Conservation (phyloP, 345 rosid genomes). For the Pistacia integerrima region DNA sequence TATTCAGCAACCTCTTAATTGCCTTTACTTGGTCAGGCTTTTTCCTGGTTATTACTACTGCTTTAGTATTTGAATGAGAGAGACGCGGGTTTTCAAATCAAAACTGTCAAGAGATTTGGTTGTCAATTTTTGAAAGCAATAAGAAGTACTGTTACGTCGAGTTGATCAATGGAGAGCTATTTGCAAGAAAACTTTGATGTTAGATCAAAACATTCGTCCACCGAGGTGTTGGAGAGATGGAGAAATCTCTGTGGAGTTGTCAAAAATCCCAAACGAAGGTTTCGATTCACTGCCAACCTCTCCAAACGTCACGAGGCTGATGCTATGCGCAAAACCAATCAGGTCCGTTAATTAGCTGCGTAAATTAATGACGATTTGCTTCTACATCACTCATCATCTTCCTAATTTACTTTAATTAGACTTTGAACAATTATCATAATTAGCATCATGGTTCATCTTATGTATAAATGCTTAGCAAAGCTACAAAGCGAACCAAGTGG, state of each 20-base stretch:
- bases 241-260: slow-evolving; percentile 69
- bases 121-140: background rate
- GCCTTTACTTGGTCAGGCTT: background rate
- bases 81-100: too few species aligned
- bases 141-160: background rate
- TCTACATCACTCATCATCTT: background rate
- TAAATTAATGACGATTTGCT: background rate
- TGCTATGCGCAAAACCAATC: slow-evolving; percentile 84
- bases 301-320: slow-evolving; percentile 88
- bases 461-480: too few species aligned
- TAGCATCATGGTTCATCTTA: too few species aligned
- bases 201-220: slow-evolving; percentile 66
- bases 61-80: background rate
- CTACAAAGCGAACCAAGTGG: too few species aligned
- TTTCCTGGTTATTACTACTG: background rate
- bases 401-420: too few species aligned
- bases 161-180: slow-evolving; percentile 56
- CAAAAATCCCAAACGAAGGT: slow-evolving; percentile 84
- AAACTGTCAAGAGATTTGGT: too few species aligned
- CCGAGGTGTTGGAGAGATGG: slow-evolving; percentile 72
- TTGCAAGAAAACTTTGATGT: slow-evolving; percentile 68
- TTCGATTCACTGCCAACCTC: slow-evolving; percentile 87
- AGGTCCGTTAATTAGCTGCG: slow-evolving; percentile 30
- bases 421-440: too few species aligned
- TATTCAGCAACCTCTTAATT: too few species aligned